Evolutionary conservation across 768 basidiomycete species (phyloP), one percentile per base, ranked within the genome.

Genomic region (Cubamyces sp.): DNA sequence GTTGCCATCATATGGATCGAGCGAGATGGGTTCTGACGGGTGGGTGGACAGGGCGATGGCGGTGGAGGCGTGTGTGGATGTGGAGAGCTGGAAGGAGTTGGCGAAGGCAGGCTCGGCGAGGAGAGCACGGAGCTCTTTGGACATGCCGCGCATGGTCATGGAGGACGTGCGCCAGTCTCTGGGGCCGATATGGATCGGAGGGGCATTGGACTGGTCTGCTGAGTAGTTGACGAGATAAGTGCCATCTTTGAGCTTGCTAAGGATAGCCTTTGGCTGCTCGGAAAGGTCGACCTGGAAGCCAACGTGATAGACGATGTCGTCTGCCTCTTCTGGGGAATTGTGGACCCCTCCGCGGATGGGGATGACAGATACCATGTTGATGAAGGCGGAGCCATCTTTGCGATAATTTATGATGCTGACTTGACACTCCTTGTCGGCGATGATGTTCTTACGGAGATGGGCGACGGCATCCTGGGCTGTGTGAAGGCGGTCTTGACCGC

Each of bases 281-380:
- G 87, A 87, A 51, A 99, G 79, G 74, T 98, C 94, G 57, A 97
- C 91, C 75, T 99, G 95, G 80, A 99, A 98, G 0, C 97, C 97
- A 53, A 99, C 88, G 69, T 92, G 90, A 72, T 90, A 96, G 9
- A 85, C 87, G 42, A 92, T 81, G 47, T 96, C 89, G 56, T 86
- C 84, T 40, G 81, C 81, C 65, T 87, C 88, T 45, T 85, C 81
- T 65, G 65, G 75, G 43, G 30, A 66, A 70, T 72, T 81, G 75
- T 59, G 66, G 60, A 68, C 78, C 60, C 81, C 91, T 8, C 89
- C 92, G 14, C 58, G 61, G 61, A 98, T 83, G 18, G 97, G 96
- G 40, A 98, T 91, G 69, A 98, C 84, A 23, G 91, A 91, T 65
- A 98, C 87, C 59, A 96, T 86, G 71, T 98, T 99, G 75, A 92